phyloP scores from a whole-genome alignment of 148 eudicot species.

The Rhododendron mucronatum region DNA sequence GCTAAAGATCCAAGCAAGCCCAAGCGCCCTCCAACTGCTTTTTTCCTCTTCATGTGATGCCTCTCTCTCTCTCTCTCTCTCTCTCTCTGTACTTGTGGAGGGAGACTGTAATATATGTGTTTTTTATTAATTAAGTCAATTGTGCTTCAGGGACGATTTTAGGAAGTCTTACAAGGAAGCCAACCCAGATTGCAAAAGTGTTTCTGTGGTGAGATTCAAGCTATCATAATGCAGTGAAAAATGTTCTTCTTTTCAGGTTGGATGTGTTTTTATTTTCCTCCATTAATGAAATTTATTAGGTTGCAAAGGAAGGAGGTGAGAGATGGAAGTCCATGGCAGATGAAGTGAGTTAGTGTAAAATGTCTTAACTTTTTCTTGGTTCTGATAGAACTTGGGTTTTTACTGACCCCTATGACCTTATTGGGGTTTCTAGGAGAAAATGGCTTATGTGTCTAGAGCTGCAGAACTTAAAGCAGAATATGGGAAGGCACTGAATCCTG shows the following conservation, averaged over 20 bases:
- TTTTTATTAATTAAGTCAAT: background rate
- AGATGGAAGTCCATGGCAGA: constrained; percentile 83
- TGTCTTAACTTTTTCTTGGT: background rate
- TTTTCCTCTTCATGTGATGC: constrained; percentile 69
- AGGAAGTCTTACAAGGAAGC: constrained; percentile 69
- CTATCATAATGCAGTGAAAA: background rate
- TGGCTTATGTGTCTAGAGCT: constrained; percentile 56
- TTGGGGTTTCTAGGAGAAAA: constrained; percentile 54
- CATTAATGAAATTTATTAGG: constrained; percentile 24
- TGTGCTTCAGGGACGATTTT: constrained; percentile 63
- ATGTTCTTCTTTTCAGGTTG: background rate
- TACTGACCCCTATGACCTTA: background rate
- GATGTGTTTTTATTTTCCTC: background rate
- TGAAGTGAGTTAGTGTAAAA: constrained; percentile 44
- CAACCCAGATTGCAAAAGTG: constrained; percentile 68
- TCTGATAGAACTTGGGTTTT: background rate
- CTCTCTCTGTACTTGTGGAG: no score
- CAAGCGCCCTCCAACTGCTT: constrained; percentile 75
- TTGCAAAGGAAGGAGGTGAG: constrained; percentile 84
- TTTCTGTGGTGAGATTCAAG: constrained; percentile 33
- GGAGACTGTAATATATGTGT: background rate
- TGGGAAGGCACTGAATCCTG: constrained; percentile 46
- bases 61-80: background rate
- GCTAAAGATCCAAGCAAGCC: constrained; percentile 41
- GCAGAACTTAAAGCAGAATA: constrained; percentile 72